phyloP scores from a whole-genome alignment of 306 rosid species.

The Bauhinia variegata region DNA sequence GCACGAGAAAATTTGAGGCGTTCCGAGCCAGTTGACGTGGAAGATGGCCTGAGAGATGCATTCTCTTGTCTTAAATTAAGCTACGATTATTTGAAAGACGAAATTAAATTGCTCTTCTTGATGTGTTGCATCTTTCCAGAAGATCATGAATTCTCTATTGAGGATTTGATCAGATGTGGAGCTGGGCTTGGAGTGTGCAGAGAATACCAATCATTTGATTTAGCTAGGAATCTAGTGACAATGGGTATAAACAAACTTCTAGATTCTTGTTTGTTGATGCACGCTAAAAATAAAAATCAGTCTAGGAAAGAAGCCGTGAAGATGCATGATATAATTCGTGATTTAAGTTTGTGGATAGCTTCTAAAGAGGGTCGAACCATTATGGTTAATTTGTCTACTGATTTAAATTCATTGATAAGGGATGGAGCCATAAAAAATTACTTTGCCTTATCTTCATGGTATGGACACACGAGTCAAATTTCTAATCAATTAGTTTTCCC shows the following conservation, averaged over 20 bases:
- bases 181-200: too few relatives aligned
- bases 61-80: too few relatives aligned
- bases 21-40: too few relatives aligned
- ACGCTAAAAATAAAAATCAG: neutral
- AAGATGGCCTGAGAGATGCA: too few relatives aligned
- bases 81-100: too few relatives aligned
- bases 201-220: too few relatives aligned
- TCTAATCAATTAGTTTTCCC: neutral
- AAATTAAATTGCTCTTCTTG: too few relatives aligned
- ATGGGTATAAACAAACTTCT: too few relatives aligned
- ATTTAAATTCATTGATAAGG: neutral
- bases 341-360: neutral
- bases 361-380: neutral
- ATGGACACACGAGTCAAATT: neutral
- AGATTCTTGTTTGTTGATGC: neutral
- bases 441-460: neutral
- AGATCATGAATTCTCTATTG: too few relatives aligned
- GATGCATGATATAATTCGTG: constrained; percentile 5
- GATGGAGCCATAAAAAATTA: neutral
- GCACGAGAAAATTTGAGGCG: neutral
- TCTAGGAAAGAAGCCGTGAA: neutral
- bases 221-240: too few relatives aligned
- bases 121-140: too few relatives aligned
- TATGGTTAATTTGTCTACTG: neutral
- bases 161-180: too few relatives aligned